Percentiles rank a stretch among this genome's conserved stretches.
Evolutionary conservation across 495 filamentous ascomycete genomes (phyloP).

Genomic region (Xeromyces bisporus): DNA sequence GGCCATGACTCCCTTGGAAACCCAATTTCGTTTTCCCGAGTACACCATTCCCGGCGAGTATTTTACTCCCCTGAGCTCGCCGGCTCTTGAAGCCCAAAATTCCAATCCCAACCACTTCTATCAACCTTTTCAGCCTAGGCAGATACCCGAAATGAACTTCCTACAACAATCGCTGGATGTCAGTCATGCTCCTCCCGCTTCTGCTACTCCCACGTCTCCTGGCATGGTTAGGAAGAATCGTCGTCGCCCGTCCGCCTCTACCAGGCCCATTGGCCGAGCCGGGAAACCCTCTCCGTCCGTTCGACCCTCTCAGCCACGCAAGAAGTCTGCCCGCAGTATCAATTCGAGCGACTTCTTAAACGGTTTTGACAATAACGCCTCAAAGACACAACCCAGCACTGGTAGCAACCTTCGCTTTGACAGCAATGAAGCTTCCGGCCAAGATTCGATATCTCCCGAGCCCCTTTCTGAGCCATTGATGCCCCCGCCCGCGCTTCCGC

Average conservation of each 20-base stretch:
- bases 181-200: slow-evolving; percentile 21
- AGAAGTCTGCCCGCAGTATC: slow-evolving; percentile 39
- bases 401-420: slow-evolving; percentile 24
- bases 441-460: slow-evolving; percentile 57
- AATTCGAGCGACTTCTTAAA: slow-evolving; percentile 35
- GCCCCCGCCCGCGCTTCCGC: slow-evolving; percentile 49
- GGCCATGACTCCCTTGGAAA: slow-evolving; percentile 80
- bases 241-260: slow-evolving; percentile 24
- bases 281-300: slow-evolving; percentile 73
- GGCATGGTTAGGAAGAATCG: slow-evolving; percentile 22
- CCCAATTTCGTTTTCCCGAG: slow-evolving; percentile 63
- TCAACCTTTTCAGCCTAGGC: slow-evolving; percentile 16
- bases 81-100: slow-evolving; percentile 71
- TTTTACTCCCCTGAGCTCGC: slow-evolving; percentile 87
- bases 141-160: slow-evolving; percentile 25
- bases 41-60: slow-evolving; percentile 76
- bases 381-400: slow-evolving; percentile 14
- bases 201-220: slow-evolving; percentile 16
- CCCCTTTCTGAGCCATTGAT: slow-evolving; percentile 51
- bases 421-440: slow-evolving; percentile 43
- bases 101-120: slow-evolving; percentile 24
- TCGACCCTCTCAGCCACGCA: slow-evolving; percentile 49
- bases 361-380: slow-evolving; percentile 14
- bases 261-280: slow-evolving; percentile 21
- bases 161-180: slow-evolving; percentile 31